A percentile compares a stretch with the other conserved stretches of the same genome.
Conservation (phyloP, 106 monocot genomes). For the Agapanthus africanus region DNA sequence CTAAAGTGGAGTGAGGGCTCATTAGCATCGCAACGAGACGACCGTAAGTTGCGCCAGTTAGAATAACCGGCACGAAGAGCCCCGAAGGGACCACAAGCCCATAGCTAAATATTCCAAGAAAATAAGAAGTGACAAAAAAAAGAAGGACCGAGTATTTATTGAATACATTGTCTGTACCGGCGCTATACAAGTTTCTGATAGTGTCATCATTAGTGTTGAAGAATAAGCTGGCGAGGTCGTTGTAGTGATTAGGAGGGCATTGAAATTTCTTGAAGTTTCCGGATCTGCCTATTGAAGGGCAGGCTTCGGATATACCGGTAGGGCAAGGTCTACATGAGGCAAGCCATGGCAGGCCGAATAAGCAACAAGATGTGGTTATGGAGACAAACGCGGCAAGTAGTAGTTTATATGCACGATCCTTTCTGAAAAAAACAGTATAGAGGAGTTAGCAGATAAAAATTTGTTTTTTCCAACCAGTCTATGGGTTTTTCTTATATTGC, state of each 20-base stretch:
- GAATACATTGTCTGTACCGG: constrained; percentile 56
- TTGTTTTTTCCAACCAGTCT: no score
- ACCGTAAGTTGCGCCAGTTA: constrained; percentile 84
- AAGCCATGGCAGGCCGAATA: constrained; percentile 79
- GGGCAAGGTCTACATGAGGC: constrained; percentile 79
- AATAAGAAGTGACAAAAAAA: constrained; percentile 57
- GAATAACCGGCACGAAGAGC: constrained; percentile 78
- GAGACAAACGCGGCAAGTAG: constrained; percentile 48
- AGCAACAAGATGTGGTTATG: constrained; percentile 57
- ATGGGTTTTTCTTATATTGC: no score
- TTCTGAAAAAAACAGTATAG: constrained; percentile 26
- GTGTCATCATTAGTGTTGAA: constrained; percentile 85
- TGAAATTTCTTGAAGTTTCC: constrained; percentile 74
- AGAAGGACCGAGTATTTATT: constrained; percentile 43
- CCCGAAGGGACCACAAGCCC: constrained; percentile 77
- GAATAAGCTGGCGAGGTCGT: constrained; percentile 79
- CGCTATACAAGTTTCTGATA: constrained; percentile 63
- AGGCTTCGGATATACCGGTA: constrained; percentile 26
- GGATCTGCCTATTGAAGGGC: constrained; percentile 49
- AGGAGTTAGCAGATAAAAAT: not conserved
- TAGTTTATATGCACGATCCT: constrained; percentile 28
- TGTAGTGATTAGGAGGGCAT: constrained; percentile 71
- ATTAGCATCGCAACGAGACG: constrained; percentile 64
- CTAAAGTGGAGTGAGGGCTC: constrained; percentile 41
- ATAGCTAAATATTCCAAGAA: constrained; percentile 80